phyloP scores from a whole-genome alignment of 2,329 filamentous ascomycete genomes.

The Fusarium vanettenii region DNA sequence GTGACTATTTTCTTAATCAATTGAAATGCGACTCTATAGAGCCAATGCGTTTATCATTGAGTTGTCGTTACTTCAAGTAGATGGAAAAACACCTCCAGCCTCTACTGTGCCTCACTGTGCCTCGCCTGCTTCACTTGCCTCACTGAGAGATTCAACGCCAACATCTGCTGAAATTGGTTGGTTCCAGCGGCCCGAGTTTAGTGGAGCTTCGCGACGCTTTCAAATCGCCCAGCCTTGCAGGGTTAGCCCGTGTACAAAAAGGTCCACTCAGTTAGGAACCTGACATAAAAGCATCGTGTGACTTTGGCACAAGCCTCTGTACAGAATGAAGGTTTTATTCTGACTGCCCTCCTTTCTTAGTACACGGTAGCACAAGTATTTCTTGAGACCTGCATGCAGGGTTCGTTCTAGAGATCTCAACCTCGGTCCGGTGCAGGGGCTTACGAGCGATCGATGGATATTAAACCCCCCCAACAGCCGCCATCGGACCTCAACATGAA shows the following conservation, averaged over 20 bases:
- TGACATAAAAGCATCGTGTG: neutral
- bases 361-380: neutral
- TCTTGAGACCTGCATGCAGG: neutral
- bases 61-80: neutral
- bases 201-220: constrained; percentile 1
- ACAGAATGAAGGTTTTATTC: neutral
- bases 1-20: neutral
- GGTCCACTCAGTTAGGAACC: neutral
- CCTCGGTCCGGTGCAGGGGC: neutral
- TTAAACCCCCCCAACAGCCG: neutral
- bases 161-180: constrained; percentile 7
- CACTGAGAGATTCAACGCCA: neutral
- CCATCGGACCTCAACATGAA: neutral
- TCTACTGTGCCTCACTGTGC: neutral
- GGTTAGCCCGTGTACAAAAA: neutral
- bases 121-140: neutral
- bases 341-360: neutral
- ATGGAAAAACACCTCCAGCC: neutral
- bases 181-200: constrained; percentile 25
- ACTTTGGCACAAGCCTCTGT: neutral
- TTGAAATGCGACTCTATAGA: neutral
- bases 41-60: neutral
- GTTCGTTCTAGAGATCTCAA: neutral
- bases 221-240: neutral
- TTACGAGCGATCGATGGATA: neutral